These are phyloP conservation scores for Xylaria sp. DNA, from an alignment of 2,329 filamentous ascomycete species.

Conservation along the genomic window DNA sequence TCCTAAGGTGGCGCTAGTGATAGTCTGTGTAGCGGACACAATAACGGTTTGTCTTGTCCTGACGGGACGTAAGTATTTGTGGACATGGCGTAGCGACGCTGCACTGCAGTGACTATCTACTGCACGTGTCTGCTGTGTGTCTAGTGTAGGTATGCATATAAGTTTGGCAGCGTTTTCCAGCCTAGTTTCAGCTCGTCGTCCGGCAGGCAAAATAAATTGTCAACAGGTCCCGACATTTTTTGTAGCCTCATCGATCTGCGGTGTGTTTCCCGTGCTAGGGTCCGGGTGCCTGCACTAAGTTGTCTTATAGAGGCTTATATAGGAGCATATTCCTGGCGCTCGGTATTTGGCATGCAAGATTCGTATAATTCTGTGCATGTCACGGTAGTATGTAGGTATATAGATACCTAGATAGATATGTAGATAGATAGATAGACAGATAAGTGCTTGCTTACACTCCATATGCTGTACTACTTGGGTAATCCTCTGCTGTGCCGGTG, in stretches of 20 bases:
- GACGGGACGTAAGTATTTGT: neutral
- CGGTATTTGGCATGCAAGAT: slow-evolving; percentile 29
- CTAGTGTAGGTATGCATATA: slow-evolving; percentile 17
- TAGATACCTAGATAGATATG: neutral
- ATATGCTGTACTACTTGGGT: neutral
- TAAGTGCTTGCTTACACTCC: slow-evolving; percentile 4
- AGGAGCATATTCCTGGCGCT: slow-evolving; percentile 6
- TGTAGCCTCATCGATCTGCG: slow-evolving; percentile 27
- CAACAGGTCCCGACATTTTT: neutral
- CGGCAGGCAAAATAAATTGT: slow-evolving; percentile 26
- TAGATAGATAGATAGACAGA: neutral
- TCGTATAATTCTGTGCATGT: slow-evolving; percentile 27
- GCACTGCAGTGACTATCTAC: neutral
- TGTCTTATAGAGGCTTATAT: slow-evolving; percentile 8
- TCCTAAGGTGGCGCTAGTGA: slow-evolving; percentile 9
- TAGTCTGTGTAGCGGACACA: neutral
- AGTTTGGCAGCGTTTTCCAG: slow-evolving; percentile 2
- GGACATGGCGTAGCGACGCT: neutral
- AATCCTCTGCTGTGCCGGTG: neutral
- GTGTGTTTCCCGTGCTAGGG: slow-evolving; percentile 25
- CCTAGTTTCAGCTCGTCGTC: slow-evolving; percentile 21
- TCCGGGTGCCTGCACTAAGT: slow-evolving; percentile 26
- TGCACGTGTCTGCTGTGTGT: neutral
- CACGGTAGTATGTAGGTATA: neutral
- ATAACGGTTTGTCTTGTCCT: neutral